Evolutionary conservation across 225 moss, liverwort and hornwort species (phyloP).

Genomic region (Bryum argenteum): DNA sequence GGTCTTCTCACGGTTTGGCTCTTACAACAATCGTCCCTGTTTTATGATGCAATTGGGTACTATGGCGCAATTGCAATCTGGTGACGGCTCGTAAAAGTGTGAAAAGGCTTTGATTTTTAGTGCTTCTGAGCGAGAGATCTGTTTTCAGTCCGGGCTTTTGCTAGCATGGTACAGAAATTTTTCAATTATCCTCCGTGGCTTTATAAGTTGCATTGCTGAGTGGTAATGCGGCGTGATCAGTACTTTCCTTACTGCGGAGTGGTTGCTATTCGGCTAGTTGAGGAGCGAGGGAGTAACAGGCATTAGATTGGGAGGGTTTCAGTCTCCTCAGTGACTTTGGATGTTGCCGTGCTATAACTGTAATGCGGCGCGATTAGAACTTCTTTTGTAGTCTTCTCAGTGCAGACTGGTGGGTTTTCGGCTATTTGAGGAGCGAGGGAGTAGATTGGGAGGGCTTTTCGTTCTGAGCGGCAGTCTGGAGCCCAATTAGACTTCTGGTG

Average conservation of each 20-base stretch:
- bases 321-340: too few relatives aligned
- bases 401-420: too few relatives aligned
- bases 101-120: too few relatives aligned
- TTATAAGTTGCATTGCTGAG: background rate
- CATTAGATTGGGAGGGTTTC: background rate
- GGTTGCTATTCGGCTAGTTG: background rate
- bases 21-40: too few relatives aligned
- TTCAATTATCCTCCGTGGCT: background rate
- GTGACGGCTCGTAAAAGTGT: too few relatives aligned
- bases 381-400: too few relatives aligned
- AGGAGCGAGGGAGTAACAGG: background rate
- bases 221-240: background rate
- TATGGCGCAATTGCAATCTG: too few relatives aligned
- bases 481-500: too few relatives aligned
- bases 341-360: too few relatives aligned
- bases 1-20: too few relatives aligned
- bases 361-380: background rate
- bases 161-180: background rate
- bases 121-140: too few relatives aligned
- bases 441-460: background rate
- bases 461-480: background rate
- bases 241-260: background rate
- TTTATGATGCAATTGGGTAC: too few relatives aligned
- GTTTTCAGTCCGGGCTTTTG: background rate
- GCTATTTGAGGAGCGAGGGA: background rate